A percentile compares a stretch with the other conserved stretches of the same genome.
Evolutionary conservation across 352 stramenopile species (phyloP).

Genomic region (Globisporangium spiculum): DNA sequence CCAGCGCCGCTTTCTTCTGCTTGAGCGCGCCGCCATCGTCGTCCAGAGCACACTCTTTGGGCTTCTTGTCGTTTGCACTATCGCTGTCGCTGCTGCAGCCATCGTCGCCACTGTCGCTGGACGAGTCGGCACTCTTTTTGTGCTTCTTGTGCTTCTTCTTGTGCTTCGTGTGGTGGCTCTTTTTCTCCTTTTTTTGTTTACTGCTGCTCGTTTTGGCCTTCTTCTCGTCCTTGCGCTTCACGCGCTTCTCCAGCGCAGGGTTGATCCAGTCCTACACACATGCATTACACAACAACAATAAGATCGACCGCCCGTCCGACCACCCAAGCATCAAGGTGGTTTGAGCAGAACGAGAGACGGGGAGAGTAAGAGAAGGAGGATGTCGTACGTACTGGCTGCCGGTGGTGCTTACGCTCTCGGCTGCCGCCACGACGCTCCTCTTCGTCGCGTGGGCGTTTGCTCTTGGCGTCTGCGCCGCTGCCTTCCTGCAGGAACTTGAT

Average conservation of each 20-base stretch:
- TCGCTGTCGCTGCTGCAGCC: slow-evolving; percentile 17
- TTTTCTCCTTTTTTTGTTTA: neutral
- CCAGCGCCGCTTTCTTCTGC: slow-evolving; percentile 21
- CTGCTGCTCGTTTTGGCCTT: slow-evolving; percentile 23
- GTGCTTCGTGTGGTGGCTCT: slow-evolving; percentile 25
- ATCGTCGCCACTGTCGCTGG: slow-evolving; percentile 20
- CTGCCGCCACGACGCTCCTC: slow-evolving; percentile 19
- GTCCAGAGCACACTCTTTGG: neutral
- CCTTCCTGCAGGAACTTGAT: slow-evolving; percentile 63
- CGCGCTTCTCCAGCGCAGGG: slow-evolving; percentile 34
- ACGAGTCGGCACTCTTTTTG: slow-evolving; percentile 30
- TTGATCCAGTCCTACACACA: slow-evolving; percentile 40
- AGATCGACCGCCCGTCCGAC: neutral
- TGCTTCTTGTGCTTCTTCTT: slow-evolving; percentile 43
- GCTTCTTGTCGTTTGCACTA: slow-evolving; percentile 17
- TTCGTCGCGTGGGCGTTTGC: slow-evolving; percentile 5
- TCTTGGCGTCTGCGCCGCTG: slow-evolving; percentile 22
- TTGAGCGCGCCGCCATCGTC: neutral
- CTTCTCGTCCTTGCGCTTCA: slow-evolving; percentile 19
- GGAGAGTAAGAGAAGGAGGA: neutral
- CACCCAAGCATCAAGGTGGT: neutral
- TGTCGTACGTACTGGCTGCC: slow-evolving; percentile 18
- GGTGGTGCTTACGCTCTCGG: slow-evolving; percentile 15
- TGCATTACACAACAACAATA: neutral
- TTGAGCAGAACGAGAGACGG: neutral